phyloP scores from a whole-genome alignment of 2,329 filamentous ascomycete genomes.

The Botrytis squamosa region DNA sequence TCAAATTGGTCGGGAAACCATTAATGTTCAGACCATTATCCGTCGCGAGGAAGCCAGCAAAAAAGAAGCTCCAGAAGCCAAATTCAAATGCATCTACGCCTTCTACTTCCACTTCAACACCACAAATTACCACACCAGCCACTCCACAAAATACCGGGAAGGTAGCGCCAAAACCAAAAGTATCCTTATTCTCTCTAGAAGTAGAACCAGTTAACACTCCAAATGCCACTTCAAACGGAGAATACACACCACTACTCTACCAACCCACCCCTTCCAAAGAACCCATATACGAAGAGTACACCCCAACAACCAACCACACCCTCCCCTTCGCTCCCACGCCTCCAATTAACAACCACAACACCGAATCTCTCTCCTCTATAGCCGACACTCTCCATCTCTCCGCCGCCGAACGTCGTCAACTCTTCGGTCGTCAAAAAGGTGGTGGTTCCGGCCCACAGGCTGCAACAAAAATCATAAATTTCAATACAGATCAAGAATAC shows the following conservation, averaged over 20 bases:
- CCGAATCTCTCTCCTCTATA: constrained; percentile 65
- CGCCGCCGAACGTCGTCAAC: constrained; percentile 71
- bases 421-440: constrained; percentile 69
- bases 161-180: constrained; percentile 58
- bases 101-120: constrained; percentile 29
- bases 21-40: constrained; percentile 89
- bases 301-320: constrained; percentile 32
- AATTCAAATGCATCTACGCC: constrained; percentile 26
- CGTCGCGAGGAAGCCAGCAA: constrained; percentile 71
- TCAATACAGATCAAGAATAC: constrained; percentile 89
- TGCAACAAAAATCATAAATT: constrained; percentile 72
- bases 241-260: constrained; percentile 55
- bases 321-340: constrained; percentile 31
- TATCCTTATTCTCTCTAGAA: constrained; percentile 69
- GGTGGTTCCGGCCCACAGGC: constrained; percentile 43
- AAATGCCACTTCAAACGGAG: constrained; percentile 27
- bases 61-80: constrained; percentile 53
- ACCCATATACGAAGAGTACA: constrained; percentile 38
- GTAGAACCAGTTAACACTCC: constrained; percentile 38
- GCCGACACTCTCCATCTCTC: constrained; percentile 79
- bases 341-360: constrained; percentile 32
- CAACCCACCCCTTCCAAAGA: constrained; percentile 29
- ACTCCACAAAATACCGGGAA: constrained; percentile 20
- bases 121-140: constrained; percentile 27
- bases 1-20: constrained; percentile 72